These are phyloP conservation scores for Torrubiella hemipterigena DNA, from an alignment of 2,329 filamentous ascomycete species.

Conservation along the genomic window DNA sequence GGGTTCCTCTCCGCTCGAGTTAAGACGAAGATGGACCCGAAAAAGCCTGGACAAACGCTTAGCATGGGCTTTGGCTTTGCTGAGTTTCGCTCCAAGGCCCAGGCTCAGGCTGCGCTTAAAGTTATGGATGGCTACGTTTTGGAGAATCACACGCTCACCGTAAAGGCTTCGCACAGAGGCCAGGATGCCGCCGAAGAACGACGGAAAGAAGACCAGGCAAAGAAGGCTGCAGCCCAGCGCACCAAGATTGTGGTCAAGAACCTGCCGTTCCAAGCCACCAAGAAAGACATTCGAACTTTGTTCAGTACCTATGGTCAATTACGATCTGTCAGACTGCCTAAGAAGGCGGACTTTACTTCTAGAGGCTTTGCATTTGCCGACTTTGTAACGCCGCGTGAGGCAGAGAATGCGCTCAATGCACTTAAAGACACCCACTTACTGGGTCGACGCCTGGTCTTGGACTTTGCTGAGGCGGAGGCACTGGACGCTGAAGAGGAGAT, in stretches of 20 bases:
- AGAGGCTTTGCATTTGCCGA: constrained; percentile 96
- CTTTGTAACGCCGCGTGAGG: constrained; percentile 84
- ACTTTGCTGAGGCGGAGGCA: constrained; percentile 81
- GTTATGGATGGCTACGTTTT: constrained; percentile 83
- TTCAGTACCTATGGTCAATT: constrained; percentile 88
- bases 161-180: constrained; percentile 79
- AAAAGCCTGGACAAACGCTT: constrained; percentile 73
- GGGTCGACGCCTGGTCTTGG: constrained; percentile 77
- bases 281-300: constrained; percentile 79
- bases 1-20: constrained; percentile 84
- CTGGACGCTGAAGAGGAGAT: constrained; percentile 93
- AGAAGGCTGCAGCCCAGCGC: constrained; percentile 61
- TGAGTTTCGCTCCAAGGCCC: constrained; percentile 67
- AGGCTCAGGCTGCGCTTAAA: constrained; percentile 67
- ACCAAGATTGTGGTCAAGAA: constrained; percentile 99
- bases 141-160: constrained; percentile 75
- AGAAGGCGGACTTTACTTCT: constrained; percentile 82
- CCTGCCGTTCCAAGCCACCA: constrained; percentile 86
- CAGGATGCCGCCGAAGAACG: constrained; percentile 80
- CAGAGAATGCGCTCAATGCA: constrained; percentile 79
- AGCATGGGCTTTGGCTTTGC: constrained; percentile 98
- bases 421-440: constrained; percentile 88
- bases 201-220: constrained; percentile 68
- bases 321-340: constrained; percentile 82
- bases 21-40: constrained; percentile 89